Base-by-base conservation (phyloP, 2,329 filamentous ascomycete species). In the Ophiostoma sp. region DNA sequence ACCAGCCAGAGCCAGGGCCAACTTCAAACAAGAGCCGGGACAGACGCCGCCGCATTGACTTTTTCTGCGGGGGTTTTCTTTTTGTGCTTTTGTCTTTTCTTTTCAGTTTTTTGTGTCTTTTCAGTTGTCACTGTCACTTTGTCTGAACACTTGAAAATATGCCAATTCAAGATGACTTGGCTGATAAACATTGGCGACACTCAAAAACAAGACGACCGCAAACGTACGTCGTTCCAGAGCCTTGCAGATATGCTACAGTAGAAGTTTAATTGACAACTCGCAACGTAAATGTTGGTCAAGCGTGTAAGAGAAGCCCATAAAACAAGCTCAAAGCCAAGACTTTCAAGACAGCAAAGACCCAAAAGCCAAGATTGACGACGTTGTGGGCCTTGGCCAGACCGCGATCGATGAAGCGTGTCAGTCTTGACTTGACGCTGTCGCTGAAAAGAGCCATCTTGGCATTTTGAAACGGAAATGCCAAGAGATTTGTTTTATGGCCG, bases 401-500 rank as follows among this genome's bases (percentile, higher is more conserved):
- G n/a, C 31, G 59, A 39, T 63, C 59, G 31, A 39, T 52, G 17
- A 12, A 22, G 0, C 17, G 28, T 36, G 59, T n/a, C 31, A 36
- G 5, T 8, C 9, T 39, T 22, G 25, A 52, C n/a, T 52, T 8
- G 19, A 52, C n/a, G 11, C n/a, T 8, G 8, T 22, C 6, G n/a
- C n/a, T 7, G n/a, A 3, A 22, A 55, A 31, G 33, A 33, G 15
- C 22, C 50, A 50, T 50, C 69, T 36, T 25, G 52, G 57, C 55
- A 33, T 28, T 22, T 42, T 59, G 39, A 59, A 59, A 59, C 69
- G 33, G 5, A 5, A 19, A 12, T 70, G 69, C 50, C 69, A 70
- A 70, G 69, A 45, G 15, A 31, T 70, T 59, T 61, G 55, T 45
- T 42, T 64, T 63, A 33, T 63, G 22, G n/a, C 39, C 22, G n/a